Evolutionary conservation across 176 grass and related monocot species (phyloP), one percentile per base, ranked within the genome.

Genomic region (Leersia perrieri): DNA sequence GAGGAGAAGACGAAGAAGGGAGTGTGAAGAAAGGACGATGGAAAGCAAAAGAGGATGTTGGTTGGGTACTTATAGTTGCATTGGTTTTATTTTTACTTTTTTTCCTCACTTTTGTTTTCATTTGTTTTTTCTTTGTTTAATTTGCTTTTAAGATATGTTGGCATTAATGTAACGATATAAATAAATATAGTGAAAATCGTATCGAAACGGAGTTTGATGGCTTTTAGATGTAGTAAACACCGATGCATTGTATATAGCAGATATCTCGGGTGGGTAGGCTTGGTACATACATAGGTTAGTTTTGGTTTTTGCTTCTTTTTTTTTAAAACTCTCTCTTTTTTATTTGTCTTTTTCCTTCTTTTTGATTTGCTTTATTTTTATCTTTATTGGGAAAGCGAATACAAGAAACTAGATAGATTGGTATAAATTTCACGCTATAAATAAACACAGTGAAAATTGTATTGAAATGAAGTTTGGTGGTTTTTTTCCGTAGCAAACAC

Each of bases 1-100:
- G n/a, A n/a, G n/a, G n/a, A n/a, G 87, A 80, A 80, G 70, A 12
- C 33, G 70, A 81, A 81, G 71, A n/a, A n/a, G n/a, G n/a, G n/a
- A n/a, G 60, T 75, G 36, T 1, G 8, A 63, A 80, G 66, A 31
- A 72, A 53, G 3, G 5, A 38, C 7, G 33, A 15, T 68, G 42
- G 63, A 14, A 4, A 4, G 35, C 5, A n/a, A n/a, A n/a, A n/a
- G n/a, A n/a, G 35, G 35, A 38, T n/a, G n/a, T n/a, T n/a, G n/a
- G n/a, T n/a, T n/a, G 18, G 12, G 41, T 13, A 15, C 41, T 44
- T 44, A 4, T 11, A 20, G 47, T n/a, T 53, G 49, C 18, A n/a
- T 60, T 22, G 35, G 51, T 61, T 67, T 67, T 66, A 51, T 51
- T 47, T 60, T 60, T 23, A 2, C 3, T 39, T 61, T 28, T 18